Conservation (phyloP, 2,329 filamentous ascomycete genomes). For the Aulographum hederae region DNA sequence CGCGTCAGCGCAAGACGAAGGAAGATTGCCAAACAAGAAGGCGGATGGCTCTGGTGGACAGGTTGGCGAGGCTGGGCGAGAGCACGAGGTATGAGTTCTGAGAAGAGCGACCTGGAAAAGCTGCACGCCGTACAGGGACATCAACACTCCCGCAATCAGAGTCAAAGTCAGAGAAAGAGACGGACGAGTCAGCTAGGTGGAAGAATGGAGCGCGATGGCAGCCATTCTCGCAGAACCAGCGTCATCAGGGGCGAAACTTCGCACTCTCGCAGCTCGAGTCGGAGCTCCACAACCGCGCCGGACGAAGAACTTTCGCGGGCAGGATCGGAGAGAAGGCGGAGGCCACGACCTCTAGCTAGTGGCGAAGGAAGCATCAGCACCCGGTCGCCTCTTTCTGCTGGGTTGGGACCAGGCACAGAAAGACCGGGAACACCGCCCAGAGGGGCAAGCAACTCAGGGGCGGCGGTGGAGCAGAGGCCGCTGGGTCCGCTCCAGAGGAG, state of each 20-base stretch:
- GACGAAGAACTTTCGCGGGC: neutral
- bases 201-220: neutral
- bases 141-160: constrained; percentile 7
- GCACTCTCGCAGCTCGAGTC: constrained; percentile 4
- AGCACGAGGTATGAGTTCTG: constrained; percentile 12
- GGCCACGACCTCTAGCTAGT: constrained; percentile 2
- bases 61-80: constrained; percentile 42
- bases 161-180: constrained; percentile 1
- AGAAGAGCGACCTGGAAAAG: constrained; percentile 14
- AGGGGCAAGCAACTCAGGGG: constrained; percentile 7
- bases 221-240: constrained; percentile 1
- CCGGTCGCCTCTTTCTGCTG: neutral
- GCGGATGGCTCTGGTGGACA: constrained; percentile 75
- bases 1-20: constrained; percentile 53
- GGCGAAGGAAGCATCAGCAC: neutral
- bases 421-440: constrained; percentile 14
- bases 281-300: neutral
- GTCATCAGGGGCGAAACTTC: neutral
- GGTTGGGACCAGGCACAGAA: constrained; percentile 8
- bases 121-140: no score
- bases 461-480: no score
- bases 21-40: constrained; percentile 40
- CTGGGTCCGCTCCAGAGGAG: constrained; percentile 12
- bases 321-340: neutral
- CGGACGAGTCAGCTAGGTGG: neutral